Evolutionary conservation across 495 filamentous ascomycete genomes (phyloP).

Genomic region (Penicillium egyptiacum): DNA sequence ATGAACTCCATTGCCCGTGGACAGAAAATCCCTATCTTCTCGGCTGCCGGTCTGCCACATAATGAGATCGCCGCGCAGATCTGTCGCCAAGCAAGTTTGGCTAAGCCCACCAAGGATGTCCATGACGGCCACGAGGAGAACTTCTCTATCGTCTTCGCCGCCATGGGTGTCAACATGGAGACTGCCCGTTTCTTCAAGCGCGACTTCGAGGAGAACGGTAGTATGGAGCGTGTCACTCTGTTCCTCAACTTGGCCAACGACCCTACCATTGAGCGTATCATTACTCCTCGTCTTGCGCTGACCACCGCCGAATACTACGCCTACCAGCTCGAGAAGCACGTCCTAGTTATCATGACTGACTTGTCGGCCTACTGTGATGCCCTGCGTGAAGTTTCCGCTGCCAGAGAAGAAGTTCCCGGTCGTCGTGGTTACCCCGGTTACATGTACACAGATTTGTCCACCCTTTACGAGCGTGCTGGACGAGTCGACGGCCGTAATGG

Average conservation of each 20-base stretch:
- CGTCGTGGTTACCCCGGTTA: conserved; percentile 99
- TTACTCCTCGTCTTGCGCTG: conserved; percentile 96
- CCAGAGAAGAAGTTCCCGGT: conserved; percentile 98
- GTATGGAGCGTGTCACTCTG: conserved; percentile 92
- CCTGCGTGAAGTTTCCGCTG: conserved; percentile 95
- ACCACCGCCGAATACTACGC: conserved; percentile 99
- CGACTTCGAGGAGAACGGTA: conserved; percentile 99
- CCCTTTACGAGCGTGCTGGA: conserved; percentile 98
- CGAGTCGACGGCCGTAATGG: conserved; percentile 97
- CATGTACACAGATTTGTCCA: conserved; percentile 99
- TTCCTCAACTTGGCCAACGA: conserved; percentile 99
- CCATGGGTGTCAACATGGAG: conserved; percentile 99
- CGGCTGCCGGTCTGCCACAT: conserved; percentile 94
- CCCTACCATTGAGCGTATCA: conserved; percentile 99
- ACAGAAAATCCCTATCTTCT: conserved; percentile 99
- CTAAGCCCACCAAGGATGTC: conserved; percentile 87
- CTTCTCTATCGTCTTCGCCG: conserved; percentile 98
- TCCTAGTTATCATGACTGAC: conserved; percentile 97
- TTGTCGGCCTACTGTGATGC: conserved; percentile 98
- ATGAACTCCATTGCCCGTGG: conserved; percentile 99
- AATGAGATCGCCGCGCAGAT: conserved; percentile 99
- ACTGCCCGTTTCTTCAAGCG: conserved; percentile 97
- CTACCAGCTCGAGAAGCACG: conserved; percentile 99
- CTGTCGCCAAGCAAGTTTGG: conserved; percentile 91
- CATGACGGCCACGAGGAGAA: conserved; percentile 98